A percentile compares a stretch with the other conserved stretches of the same genome.
Conservation (phyloP, 23 red algal species). For the Gracilaria domingensis region DNA sequence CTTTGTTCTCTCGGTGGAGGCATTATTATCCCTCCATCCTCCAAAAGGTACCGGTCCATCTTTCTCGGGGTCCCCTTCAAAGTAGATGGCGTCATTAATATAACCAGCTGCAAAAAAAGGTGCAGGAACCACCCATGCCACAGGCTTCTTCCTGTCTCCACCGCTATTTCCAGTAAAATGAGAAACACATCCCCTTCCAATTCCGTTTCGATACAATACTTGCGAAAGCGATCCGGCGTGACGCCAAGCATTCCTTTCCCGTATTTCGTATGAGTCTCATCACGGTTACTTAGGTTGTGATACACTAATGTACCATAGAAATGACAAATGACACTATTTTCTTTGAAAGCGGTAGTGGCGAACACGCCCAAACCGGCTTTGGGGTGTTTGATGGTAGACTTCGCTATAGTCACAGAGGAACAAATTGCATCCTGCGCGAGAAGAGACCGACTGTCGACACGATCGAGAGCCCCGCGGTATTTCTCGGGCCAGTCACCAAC, state of each 20-base stretch:
- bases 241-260: conserved; percentile 23
- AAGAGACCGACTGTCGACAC: not conserved
- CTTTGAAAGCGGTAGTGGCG: not conserved
- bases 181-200: conserved; percentile 20
- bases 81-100: conserved; percentile 17
- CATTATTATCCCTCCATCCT: conserved; percentile 1
- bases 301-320: conserved; percentile 44
- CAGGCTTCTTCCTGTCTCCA: not conserved
- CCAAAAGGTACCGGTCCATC: not conserved
- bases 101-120: not conserved
- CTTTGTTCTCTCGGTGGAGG: not conserved
- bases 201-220: conserved; percentile 17
- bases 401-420: not conserved
- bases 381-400: conserved; percentile 35
- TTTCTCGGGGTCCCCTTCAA: not conserved
- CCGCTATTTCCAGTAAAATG: not conserved
- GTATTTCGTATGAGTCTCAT: not conserved
- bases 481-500: conserved; percentile 4
- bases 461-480: not conserved
- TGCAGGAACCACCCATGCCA: conserved; percentile 1
- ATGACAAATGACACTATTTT: not conserved
- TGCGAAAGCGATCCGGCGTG: not conserved
- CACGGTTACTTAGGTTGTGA: conserved; percentile 1
- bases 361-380: conserved; percentile 31
- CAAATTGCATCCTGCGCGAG: not conserved